These are phyloP conservation scores for Eudorina sp. DNA, from an alignment of 139 green algal species.

Conservation along the genomic window DNA sequence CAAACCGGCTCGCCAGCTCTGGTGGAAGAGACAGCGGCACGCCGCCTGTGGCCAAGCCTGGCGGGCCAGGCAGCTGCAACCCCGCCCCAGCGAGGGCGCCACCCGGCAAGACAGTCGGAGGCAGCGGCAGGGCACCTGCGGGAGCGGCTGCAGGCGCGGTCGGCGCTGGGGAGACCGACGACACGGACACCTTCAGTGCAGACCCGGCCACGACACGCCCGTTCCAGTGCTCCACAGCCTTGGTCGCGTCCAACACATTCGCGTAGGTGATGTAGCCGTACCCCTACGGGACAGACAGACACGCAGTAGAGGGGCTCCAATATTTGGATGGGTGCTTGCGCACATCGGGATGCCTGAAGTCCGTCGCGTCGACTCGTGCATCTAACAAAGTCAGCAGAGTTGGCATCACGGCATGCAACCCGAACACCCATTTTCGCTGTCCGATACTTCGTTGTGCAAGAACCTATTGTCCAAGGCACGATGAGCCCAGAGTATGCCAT, in stretches of 20 bases:
- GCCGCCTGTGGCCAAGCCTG: neutral
- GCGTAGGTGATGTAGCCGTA: slow-evolving; percentile 73
- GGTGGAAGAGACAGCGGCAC: slow-evolving; percentile 7
- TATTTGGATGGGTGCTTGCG: too few relatives aligned
- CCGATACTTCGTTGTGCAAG: too few relatives aligned
- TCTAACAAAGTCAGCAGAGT: too few relatives aligned
- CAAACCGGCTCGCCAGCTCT: slow-evolving; percentile 25
- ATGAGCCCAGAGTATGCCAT: too few relatives aligned
- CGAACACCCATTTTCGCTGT: too few relatives aligned
- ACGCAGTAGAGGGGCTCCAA: neutral
- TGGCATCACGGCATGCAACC: too few relatives aligned
- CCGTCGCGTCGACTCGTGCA: too few relatives aligned
- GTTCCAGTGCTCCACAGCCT: slow-evolving; percentile 81
- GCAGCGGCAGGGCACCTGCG: slow-evolving; percentile 3
- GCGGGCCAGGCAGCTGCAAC: neutral
- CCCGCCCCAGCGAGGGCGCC: neutral
- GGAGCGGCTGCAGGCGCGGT: neutral
- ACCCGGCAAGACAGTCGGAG: neutral
- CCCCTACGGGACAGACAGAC: slow-evolving; percentile 52
- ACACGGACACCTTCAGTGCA: slow-evolving; percentile 65
- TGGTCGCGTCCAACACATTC: slow-evolving; percentile 65
- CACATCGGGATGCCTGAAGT: too few relatives aligned
- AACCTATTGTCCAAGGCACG: too few relatives aligned
- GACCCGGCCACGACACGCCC: slow-evolving; percentile 74
- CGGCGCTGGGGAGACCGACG: neutral